Percentiles rank a stretch among this genome's conserved stretches.
These are phyloP conservation scores for Radiomyces spectabilis DNA, from an alignment of 192 early-diverging fungal genomes.

Conservation along the genomic window DNA sequence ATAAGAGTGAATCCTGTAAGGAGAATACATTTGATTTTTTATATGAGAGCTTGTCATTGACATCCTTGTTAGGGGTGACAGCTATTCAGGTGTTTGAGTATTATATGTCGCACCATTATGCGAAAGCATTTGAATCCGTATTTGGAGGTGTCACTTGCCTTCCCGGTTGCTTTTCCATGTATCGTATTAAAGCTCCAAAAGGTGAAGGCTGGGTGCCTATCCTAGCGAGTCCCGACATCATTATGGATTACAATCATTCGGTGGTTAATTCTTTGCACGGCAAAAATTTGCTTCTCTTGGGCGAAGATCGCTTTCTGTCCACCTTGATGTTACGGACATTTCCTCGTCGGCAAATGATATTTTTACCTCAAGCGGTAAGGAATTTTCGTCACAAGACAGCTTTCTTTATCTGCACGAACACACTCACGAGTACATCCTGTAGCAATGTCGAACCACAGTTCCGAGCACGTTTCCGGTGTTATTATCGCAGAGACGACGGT, in stretches of 20 bases:
- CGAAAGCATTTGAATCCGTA: conserved; percentile 89
- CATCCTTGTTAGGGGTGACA: conserved; percentile 60
- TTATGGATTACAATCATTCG: conserved; percentile 75
- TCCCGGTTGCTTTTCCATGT: conserved; percentile 98
- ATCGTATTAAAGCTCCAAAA: conserved; percentile 85
- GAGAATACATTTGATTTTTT: no score
- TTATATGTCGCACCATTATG: conserved; percentile 94
- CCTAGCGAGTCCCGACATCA: conserved; percentile 83
- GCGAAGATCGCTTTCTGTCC: conserved; percentile 86
- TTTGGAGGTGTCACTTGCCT: conserved; percentile 98
- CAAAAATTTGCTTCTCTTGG: conserved; percentile 83
- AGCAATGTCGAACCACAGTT: conserved; percentile 74
- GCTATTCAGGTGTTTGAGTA: conserved; percentile 99
- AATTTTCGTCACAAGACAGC: no score
- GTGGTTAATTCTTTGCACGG: conserved; percentile 72
- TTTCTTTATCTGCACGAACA: no score
- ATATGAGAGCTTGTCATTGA: no score
- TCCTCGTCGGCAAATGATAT: conserved; percentile 81
- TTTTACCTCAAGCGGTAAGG: conserved; percentile 66
- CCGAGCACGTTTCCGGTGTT: conserved; percentile 77
- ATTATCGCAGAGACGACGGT: conserved; percentile 85
- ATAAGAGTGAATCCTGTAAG: conserved; percentile 83
- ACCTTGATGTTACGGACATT: conserved; percentile 86
- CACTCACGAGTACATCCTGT: no score
- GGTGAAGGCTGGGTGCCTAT: conserved; percentile 76